Evolutionary conservation across 495 filamentous ascomycete genomes (phyloP).

Genomic region (Apiosordaria backusii): DNA sequence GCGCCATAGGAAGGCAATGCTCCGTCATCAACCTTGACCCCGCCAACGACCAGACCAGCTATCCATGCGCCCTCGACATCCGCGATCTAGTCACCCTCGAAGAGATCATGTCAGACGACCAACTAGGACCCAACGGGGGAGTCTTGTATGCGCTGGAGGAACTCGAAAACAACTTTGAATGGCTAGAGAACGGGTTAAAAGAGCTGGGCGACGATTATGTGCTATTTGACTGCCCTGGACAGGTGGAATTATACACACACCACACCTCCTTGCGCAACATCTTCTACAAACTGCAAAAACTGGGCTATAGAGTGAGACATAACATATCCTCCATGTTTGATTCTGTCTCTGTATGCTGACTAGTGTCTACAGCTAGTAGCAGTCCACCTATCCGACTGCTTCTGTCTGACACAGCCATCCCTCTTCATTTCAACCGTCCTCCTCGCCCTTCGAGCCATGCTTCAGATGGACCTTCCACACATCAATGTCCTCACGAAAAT

Average conservation of each 20-base stretch:
- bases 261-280: conserved; percentile 87
- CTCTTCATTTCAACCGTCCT: conserved; percentile 93
- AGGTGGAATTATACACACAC: conserved; percentile 95
- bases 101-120: conserved; percentile 91
- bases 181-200: conserved; percentile 75
- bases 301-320: conserved; percentile 78
- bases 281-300: conserved; percentile 80
- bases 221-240: conserved; percentile 92
- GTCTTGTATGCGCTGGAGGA: conserved; percentile 92
- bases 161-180: conserved; percentile 86
- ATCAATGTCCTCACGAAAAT: conserved; percentile 97
- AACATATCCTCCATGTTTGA: conserved; percentile 12
- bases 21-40: conserved; percentile 95
- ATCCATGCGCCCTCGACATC: conserved; percentile 85
- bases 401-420: conserved; percentile 84
- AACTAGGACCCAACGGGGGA: conserved; percentile 88
- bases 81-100: conserved; percentile 84
- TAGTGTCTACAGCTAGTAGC: conserved; percentile 67
- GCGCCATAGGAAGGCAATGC: conserved; percentile 88
- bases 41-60: conserved; percentile 81
- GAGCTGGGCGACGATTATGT: conserved; percentile 85
- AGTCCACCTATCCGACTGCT: conserved; percentile 85
- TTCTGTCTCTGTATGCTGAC: conserved; percentile 10
- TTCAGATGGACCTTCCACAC: conserved; percentile 93
- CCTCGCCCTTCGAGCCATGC: conserved; percentile 89